phyloP scores from a whole-genome alignment of 2,329 filamentous ascomycete genomes.

The Sclerotinia sclerotiorum region DNA sequence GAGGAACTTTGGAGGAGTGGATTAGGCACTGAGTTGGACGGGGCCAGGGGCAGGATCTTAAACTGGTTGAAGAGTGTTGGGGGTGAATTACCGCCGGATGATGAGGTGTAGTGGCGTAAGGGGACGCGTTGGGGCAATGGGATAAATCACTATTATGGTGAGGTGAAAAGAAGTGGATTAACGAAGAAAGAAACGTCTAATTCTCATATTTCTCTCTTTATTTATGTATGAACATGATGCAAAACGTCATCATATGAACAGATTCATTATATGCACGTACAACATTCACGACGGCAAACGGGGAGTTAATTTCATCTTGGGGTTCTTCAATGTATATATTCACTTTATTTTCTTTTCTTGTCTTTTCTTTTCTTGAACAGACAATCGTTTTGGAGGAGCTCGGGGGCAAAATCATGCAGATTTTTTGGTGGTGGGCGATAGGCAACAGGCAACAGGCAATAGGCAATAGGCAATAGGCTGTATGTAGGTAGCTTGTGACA shows the following conservation, averaged over 20 bases:
- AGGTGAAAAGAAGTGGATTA: background rate
- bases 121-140: background rate
- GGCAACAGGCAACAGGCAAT: background rate
- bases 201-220: too few species aligned
- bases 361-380: background rate
- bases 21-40: constrained; percentile 73
- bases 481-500: background rate
- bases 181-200: background rate
- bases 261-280: background rate
- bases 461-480: too few species aligned
- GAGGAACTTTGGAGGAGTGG: constrained; percentile 90
- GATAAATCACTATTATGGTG: background rate
- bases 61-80: constrained; percentile 61
- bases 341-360: background rate
- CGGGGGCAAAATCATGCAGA: constrained; percentile 8
- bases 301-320: too few species aligned
- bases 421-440: background rate
- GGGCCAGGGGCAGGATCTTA: constrained; percentile 68
- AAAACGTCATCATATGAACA: background rate
- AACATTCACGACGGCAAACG: background rate
- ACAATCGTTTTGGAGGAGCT: constrained; percentile 13
- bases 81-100: constrained; percentile 78
- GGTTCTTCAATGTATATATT: constrained; percentile 9
- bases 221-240: background rate
- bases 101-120: constrained; percentile 27